Base-by-base conservation (phyloP, 176 grass and related monocot species). In the Rhynchospora tenuis region DNA sequence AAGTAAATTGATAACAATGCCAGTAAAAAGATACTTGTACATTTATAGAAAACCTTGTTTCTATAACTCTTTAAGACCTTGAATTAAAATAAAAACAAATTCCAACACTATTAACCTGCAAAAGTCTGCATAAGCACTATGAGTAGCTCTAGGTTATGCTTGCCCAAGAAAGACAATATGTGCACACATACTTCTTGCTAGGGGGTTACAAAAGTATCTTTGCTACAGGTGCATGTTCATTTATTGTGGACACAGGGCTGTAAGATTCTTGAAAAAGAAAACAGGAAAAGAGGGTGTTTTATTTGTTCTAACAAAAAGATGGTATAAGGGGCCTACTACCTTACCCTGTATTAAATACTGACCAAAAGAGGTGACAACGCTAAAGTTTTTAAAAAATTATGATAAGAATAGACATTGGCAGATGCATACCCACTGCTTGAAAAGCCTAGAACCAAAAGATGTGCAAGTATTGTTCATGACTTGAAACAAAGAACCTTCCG, bases 391-490 rank as follows among this genome's bases (percentile, higher is more conserved):
- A 75, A 38, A 82, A 59, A 0, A 64, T 7, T 31, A 58, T 28
- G 19, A 19, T 61, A 45, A 73, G 51, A 28, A 51, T 8, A 63
- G 42, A 19, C 31, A 63, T 42, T 47, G 52, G 59, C 10, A 64
- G 20, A 27, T 78, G 43, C 88, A 86, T 94, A 94, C 95, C 95
- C 95, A 98, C 74, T 91, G 91, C 84, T 89, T 94, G 86, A 98
- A 87, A 60, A 93, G 88, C 59, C 95, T 93, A 43, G 92, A 98
- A 55, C 95, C 95, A 89, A 91, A 98, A 84, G 89, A 63, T 64
- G 95, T 98, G 74, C 87, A 90, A 75, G 95, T 94, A 82, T 93
- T 91, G 81, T 98, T 94, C 92, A 98, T 94, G 67, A 83, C 83
- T 91, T 89, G 95, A 79, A 91, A 90, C 61, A 98, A 79, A 73